These are phyloP conservation scores for Colletotrichum brevisporum DNA, from an alignment of 2,329 filamentous ascomycete species.

Conservation along the genomic window DNA sequence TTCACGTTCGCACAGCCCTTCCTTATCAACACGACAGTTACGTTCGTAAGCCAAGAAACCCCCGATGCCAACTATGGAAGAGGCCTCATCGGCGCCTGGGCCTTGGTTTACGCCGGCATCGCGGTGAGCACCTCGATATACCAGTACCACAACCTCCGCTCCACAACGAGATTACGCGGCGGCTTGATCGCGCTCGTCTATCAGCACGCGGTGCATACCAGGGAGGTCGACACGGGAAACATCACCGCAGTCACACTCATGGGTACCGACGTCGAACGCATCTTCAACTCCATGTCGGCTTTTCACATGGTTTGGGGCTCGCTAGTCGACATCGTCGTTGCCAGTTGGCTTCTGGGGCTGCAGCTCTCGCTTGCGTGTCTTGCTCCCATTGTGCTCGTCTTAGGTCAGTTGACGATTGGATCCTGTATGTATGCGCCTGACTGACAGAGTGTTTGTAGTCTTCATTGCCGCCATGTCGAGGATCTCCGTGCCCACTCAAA, in stretches of 20 bases:
- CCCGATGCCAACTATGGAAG: constrained; percentile 43
- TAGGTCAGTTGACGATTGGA: constrained; percentile 26
- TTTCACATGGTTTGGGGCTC: constrained; percentile 50
- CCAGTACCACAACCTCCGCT: constrained; percentile 45
- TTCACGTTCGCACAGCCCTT: constrained; percentile 51
- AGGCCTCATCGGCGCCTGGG: constrained; percentile 49
- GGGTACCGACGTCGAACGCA: constrained; percentile 52
- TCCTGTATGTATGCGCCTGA: no score
- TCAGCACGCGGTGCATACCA: constrained; percentile 42
- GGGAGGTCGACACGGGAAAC: constrained; percentile 44
- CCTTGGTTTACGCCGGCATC: constrained; percentile 50
- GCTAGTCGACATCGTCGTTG: constrained; percentile 47
- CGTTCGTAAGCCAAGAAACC: constrained; percentile 37
- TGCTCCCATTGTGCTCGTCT: constrained; percentile 44
- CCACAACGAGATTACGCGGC: constrained; percentile 43
- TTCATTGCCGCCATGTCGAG: constrained; percentile 42
- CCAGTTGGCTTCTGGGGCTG: constrained; percentile 47
- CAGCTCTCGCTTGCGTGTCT: constrained; percentile 48
- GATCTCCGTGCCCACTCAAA: constrained; percentile 37
- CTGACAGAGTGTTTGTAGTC: constrained; percentile 20
- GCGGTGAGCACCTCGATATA: constrained; percentile 46
- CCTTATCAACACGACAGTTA: constrained; percentile 46
- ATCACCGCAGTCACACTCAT: constrained; percentile 50
- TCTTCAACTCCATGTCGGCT: constrained; percentile 41
- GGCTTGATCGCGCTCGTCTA: constrained; percentile 47